Evolutionary conservation across 345 rosid genomes (phyloP).

Genomic region (Corchorus olitorius): DNA sequence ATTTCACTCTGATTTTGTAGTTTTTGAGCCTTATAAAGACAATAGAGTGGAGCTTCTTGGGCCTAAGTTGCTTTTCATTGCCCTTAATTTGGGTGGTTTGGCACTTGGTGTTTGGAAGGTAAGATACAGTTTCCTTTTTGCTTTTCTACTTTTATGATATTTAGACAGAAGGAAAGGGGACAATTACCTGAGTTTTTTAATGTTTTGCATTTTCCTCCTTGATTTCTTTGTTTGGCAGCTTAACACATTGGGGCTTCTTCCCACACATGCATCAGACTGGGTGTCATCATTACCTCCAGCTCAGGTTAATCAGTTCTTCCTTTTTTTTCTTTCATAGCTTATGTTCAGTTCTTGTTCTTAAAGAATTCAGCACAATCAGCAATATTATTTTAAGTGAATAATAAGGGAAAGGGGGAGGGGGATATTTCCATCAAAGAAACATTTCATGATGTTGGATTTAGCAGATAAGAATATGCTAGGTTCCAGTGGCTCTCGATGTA

Average conservation of each 20-base stretch:
- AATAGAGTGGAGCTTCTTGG: slow-evolving; percentile 83
- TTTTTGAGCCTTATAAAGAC: slow-evolving; percentile 98
- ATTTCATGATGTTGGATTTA: background rate
- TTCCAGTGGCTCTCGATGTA: background rate
- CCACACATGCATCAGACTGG: slow-evolving; percentile 99
- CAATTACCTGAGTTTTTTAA: background rate
- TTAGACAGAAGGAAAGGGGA: background rate
- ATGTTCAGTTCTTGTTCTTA: background rate
- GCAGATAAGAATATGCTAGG: background rate
- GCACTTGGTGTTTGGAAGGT: slow-evolving; percentile 99
- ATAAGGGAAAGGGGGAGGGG: background rate
- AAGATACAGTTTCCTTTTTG: slow-evolving; percentile 24
- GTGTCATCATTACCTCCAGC: slow-evolving; percentile 97
- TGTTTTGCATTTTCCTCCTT: background rate
- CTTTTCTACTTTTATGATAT: background rate
- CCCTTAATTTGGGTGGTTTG: slow-evolving; percentile 91
- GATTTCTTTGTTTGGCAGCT: slow-evolving; percentile 59
- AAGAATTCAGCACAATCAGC: background rate
- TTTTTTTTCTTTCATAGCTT: background rate
- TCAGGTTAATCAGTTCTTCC: slow-evolving; percentile 53
- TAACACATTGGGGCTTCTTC: slow-evolving; percentile 95
- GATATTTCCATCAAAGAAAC: background rate
- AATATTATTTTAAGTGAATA: background rate
- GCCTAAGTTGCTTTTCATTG: slow-evolving; percentile 89
- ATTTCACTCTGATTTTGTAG: slow-evolving; percentile 43